Evolutionary conservation across 192 early-diverging fungal species (phyloP).

Genomic region (Podila verticillata): DNA sequence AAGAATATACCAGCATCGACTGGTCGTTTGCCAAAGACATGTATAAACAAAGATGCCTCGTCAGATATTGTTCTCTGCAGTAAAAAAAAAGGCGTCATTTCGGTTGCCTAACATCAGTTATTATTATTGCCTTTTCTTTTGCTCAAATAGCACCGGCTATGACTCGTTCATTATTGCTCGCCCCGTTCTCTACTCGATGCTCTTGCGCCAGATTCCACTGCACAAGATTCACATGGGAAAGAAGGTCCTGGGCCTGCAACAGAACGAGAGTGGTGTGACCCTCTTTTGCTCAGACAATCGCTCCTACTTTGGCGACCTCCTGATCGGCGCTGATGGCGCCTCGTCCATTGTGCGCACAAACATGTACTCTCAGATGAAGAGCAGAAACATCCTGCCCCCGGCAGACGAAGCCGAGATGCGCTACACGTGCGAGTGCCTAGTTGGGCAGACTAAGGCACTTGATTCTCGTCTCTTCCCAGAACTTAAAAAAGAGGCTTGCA

Average conservation of each 20-base stretch:
- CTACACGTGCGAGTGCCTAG: neutral
- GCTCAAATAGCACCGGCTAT: slow-evolving; percentile 10
- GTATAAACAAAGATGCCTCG: neutral
- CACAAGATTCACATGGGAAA: slow-evolving; percentile 8
- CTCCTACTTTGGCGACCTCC: neutral
- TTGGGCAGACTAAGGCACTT: neutral
- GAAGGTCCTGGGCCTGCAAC: slow-evolving; percentile 1
- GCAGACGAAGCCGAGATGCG: slow-evolving; percentile 2
- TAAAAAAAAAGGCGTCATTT: too few relatives aligned
- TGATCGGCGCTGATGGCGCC: slow-evolving; percentile 8
- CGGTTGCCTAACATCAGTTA: too few relatives aligned
- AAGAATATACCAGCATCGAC: neutral
- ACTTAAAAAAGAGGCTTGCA: neutral
- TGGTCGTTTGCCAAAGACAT: slow-evolving; percentile 3
- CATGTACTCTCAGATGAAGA: neutral
- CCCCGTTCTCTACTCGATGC: slow-evolving; percentile 1
- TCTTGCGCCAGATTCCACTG: slow-evolving; percentile 5
- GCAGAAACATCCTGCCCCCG: neutral
- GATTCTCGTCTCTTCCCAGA: neutral
- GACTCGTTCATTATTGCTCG: slow-evolving; percentile 1
- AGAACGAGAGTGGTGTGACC: slow-evolving; percentile 1
- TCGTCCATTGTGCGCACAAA: slow-evolving; percentile 1
- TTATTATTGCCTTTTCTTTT: too few relatives aligned
- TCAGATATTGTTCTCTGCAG: too few relatives aligned
- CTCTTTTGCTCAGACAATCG: neutral